Percentiles rank a stretch among this genome's conserved stretches.
These are phyloP conservation scores for Phytophthora brassicae DNA, from an alignment of 352 stramenopile genomes.

Conservation along the genomic window DNA sequence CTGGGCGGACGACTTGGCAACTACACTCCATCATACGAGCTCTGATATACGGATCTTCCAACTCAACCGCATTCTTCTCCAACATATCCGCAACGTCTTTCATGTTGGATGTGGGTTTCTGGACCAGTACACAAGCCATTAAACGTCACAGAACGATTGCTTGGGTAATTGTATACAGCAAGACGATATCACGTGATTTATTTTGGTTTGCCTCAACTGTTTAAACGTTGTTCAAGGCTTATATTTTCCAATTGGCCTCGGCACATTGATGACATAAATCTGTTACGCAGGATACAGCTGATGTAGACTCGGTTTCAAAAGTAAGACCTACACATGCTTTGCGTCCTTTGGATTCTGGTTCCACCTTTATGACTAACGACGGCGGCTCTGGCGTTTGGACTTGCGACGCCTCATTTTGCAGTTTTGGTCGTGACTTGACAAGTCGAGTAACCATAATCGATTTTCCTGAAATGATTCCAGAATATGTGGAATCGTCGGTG, in stretches of 20 bases:
- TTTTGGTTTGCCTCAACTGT: constrained; percentile 9
- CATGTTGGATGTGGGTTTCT: constrained; percentile 4
- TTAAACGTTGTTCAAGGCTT: background rate
- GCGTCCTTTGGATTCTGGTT: too few species aligned
- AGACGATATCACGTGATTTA: background rate
- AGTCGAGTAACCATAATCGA: background rate
- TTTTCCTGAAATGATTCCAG: background rate
- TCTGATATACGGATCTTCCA: constrained; percentile 9
- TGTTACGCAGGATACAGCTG: background rate
- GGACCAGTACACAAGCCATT: background rate
- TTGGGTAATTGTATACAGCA: constrained; percentile 11
- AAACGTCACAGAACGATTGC: background rate
- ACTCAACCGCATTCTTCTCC: constrained; percentile 6
- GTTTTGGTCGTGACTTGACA: too few species aligned
- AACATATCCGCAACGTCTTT: constrained; percentile 14
- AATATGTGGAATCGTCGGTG: background rate
- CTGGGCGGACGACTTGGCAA: background rate
- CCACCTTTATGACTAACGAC: too few species aligned
- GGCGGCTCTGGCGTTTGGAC: too few species aligned
- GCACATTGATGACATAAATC: constrained; percentile 8
- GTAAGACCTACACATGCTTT: too few species aligned
- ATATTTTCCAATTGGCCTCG: background rate
- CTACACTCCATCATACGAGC: background rate
- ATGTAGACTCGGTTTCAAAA: too few species aligned
- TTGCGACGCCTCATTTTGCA: too few species aligned